A percentile compares a stretch with the other conserved stretches of the same genome.
These are phyloP conservation scores for Extremus antarcticus DNA, from an alignment of 495 filamentous ascomycete genomes.

Conservation along the genomic window DNA sequence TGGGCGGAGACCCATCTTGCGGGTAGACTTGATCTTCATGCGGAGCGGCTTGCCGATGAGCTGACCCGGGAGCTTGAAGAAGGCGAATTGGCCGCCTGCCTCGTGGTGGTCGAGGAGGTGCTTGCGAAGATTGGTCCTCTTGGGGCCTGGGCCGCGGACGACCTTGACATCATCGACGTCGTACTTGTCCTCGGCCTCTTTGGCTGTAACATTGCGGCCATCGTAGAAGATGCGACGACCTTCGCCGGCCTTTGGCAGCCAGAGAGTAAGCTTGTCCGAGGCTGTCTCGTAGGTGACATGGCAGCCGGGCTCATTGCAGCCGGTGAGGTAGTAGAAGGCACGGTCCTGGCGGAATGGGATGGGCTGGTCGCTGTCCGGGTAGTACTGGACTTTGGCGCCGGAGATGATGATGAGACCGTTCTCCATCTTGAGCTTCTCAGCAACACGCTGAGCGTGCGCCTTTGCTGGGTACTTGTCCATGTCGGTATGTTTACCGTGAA, in stretches of 20 bases:
- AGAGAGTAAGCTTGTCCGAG: slow-evolving; percentile 43
- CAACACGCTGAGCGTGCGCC: slow-evolving; percentile 65
- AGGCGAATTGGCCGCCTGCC: background rate
- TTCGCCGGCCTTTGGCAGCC: slow-evolving; percentile 34
- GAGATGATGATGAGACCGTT: slow-evolving; percentile 50
- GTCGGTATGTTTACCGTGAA: background rate
- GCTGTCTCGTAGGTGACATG: slow-evolving; percentile 51
- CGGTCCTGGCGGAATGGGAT: slow-evolving; percentile 52
- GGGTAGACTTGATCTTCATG: background rate
- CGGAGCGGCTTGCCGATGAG: background rate
- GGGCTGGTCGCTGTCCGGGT: slow-evolving; percentile 51
- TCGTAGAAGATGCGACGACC: slow-evolving; percentile 46
- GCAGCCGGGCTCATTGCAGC: slow-evolving; percentile 49
- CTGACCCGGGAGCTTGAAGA: background rate
- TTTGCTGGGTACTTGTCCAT: slow-evolving; percentile 45
- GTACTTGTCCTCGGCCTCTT: slow-evolving; percentile 40
- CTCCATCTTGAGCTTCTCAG: slow-evolving; percentile 48
- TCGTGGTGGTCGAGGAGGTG: slow-evolving; percentile 4
- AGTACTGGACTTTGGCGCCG: slow-evolving; percentile 37
- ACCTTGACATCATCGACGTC: slow-evolving; percentile 35
- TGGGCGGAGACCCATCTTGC: background rate
- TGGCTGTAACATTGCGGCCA: slow-evolving; percentile 42
- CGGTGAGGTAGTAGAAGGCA: slow-evolving; percentile 62
- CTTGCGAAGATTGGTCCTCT: background rate
- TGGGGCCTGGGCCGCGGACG: background rate